Base-by-base conservation (phyloP, 345 rosid genomes). In the Adansonia digitata region DNA sequence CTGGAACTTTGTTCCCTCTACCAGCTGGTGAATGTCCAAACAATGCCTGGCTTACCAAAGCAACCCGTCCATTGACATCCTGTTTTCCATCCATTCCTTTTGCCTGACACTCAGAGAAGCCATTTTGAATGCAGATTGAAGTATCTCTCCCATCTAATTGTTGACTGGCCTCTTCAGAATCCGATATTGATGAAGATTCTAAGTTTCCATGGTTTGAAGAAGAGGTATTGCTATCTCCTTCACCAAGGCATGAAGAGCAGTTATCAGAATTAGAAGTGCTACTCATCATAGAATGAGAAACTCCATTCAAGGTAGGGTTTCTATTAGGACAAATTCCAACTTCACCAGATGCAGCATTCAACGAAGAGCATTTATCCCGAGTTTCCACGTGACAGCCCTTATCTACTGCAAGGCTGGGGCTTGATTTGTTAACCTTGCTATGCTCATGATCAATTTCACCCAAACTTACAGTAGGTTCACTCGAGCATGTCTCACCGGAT, bases 171-270 rank as follows among this genome's bases (percentile, higher is more conserved):
- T 88, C 93, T 81, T 93, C 97, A 52, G 96, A 89, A 80, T 93
- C 99, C 71, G 99, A 91, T 27, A 87, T 82, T 69, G 97, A 90
- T 7, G 97, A 89, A 26, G 97, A 91, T 75, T 87, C 98, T 24
- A 81, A 74, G 75, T 86, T 88, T 75, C 89, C 89, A 51, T 84
- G 84, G 76, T 86, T 89, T 68, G 92, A 89, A 63, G 94, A 92
- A 75, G 86, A 85, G 43, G 90, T 80, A 73, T 83, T 90, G 84
- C 92, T 88, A 43, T 94, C 98, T 73, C 89, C 94, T 74, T 94
- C 98, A 34, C 98, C 88, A 61, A 83, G 88, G 81, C 93, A 95
- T 20, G 96, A 91, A 45, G 94, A 93, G 86, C 98, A 89, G 82
- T 90, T 90, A 75, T 90, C 97, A 55, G 96, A 93, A 82, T 77